Evolutionary conservation across 306 rosid species (phyloP), one percentile per base, ranked within the genome.

Genomic region (Vicia villosa): DNA sequence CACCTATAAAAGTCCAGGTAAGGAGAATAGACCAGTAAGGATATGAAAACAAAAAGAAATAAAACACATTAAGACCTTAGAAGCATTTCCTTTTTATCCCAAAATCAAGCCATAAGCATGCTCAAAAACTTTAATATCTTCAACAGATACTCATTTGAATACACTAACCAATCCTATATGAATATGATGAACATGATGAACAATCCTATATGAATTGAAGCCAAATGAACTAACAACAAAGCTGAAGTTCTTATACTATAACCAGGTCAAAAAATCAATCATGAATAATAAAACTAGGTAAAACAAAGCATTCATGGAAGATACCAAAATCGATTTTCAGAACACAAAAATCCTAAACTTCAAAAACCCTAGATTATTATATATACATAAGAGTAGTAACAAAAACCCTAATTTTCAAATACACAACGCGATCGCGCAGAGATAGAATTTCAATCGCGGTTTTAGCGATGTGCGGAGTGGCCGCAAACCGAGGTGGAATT

Each of bases 71-170:
- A 28, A 66, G 30, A 46, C 54, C 36, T 30, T 59, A 40, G 15
- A 56, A 24, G 56, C 69, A 38, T 24, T 36, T 68, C 42, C 66
- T 63, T 43, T 22, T 5, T 5, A 59, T 14, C 28, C 56, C 65
- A 50, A 8, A 61, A 69, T 28, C 70, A 76, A 69, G 42, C 20
- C 37, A 47, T 66, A 66, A 59, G 5, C 26, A 49, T 38, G 30
- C 8, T 19, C n/a, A 36, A 66, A 3, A n/a, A 14, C 63, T 28
- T 10, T 59, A 43, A 47, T 41, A 6, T 36, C 5, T 57, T 47
- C 28, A 49, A 40, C 15, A 50, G 63, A 51, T 9, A 73, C 66
- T 26, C 51, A 68, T 6, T 41, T 19, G 16, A 60, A 60, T 47
- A 17, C 21, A 14, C 8, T 45, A 26, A n/a, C 37, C 50, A 73